Evolutionary conservation across 257 asterid genomes (phyloP).

Genomic region (Nicotiana tabacum): DNA sequence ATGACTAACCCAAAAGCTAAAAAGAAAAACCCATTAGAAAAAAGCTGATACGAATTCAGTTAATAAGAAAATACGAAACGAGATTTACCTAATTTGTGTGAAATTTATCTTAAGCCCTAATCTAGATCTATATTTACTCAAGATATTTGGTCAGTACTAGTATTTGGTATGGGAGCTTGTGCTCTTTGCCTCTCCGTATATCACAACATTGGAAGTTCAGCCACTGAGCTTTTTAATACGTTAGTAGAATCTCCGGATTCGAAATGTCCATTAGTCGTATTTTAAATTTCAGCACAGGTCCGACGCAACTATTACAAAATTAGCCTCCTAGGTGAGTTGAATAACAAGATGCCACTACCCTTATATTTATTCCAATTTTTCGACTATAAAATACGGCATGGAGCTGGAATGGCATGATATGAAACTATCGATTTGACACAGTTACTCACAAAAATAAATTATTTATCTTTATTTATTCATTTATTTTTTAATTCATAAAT

Average conservation of each 20-base stretch:
- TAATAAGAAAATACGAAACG: not conserved
- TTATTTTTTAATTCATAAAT: no score
- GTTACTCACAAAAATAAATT: no score
- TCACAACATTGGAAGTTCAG: not conserved
- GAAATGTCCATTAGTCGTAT: not conserved
- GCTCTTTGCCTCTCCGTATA: not conserved
- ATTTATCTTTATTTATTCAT: no score
- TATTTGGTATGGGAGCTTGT: not conserved
- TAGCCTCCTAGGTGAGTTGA: not conserved
- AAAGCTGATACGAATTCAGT: not conserved
- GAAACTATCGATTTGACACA: no score
- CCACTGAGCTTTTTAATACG: not conserved
- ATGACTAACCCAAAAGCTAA: not conserved
- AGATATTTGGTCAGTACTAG: not conserved
- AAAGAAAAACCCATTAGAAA: not conserved
- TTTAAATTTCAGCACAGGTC: not conserved
- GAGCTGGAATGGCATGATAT: not conserved
- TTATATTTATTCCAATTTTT: not conserved
- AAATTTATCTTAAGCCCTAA: not conserved
- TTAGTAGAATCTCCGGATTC: constrained; percentile 1
- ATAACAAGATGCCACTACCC: not conserved
- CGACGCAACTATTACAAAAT: not conserved
- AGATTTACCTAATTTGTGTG: constrained; percentile 5
- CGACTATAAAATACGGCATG: not conserved
- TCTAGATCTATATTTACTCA: not conserved